phyloP scores from a whole-genome alignment of 2,329 filamentous ascomycete genomes.

The Alternaria ventricosa region DNA sequence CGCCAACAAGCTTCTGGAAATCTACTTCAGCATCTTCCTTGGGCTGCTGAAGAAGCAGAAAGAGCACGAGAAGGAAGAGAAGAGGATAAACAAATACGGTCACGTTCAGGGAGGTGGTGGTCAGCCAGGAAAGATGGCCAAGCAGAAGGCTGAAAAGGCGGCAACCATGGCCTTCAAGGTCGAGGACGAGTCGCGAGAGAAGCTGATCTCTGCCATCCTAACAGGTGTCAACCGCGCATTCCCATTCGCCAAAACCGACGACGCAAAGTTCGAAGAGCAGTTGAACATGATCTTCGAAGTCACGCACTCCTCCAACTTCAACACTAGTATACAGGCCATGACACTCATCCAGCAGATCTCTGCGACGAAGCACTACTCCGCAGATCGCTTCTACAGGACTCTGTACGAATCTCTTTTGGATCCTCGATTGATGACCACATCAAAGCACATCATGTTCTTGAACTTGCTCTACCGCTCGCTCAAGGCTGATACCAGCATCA shows the following conservation, averaged over 20 bases:
- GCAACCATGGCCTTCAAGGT: conserved; percentile 52
- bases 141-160: conserved; percentile 52
- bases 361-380: conserved; percentile 76
- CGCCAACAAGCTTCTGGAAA: conserved; percentile 80
- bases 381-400: conserved; percentile 92
- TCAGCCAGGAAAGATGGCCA: conserved; percentile 60
- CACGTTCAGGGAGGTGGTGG: conserved; percentile 62
- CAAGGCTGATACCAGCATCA: conserved; percentile 87
- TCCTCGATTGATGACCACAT: conserved; percentile 84
- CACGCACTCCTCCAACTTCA: conserved; percentile 98
- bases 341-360: conserved; percentile 94
- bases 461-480: conserved; percentile 89
- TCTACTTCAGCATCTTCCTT: conserved; percentile 92
- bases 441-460: conserved; percentile 93
- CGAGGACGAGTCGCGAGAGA: conserved; percentile 78
- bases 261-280: conserved; percentile 83
- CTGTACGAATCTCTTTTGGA: conserved; percentile 95
- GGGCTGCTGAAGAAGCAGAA: conserved; percentile 72
- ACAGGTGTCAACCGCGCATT: conserved; percentile 96
- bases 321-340: conserved; percentile 94
- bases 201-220: conserved; percentile 87
- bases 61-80: conserved; percentile 49
- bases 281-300: conserved; percentile 94
- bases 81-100: conserved; percentile 56
- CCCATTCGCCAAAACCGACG: conserved; percentile 85